Conservation (phyloP, 1,139 yeast genomes). For the Kodamaea fungicola region DNA sequence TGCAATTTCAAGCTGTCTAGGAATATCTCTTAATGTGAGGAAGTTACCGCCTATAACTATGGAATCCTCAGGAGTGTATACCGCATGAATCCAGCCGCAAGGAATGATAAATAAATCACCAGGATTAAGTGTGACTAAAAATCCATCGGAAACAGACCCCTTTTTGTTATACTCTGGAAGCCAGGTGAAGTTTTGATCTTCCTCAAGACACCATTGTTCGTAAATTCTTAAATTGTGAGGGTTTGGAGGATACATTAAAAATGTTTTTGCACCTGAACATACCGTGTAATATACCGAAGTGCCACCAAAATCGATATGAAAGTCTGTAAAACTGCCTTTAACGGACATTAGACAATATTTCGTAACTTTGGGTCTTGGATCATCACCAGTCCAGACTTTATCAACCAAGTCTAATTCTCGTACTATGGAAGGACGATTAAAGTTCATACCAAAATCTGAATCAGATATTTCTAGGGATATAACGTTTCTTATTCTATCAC, state of each 20-base stretch:
- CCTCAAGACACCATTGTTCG: slow-evolving; percentile 68
- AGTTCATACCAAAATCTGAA: slow-evolving; percentile 46
- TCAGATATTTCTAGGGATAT: slow-evolving; percentile 76
- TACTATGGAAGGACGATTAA: slow-evolving; percentile 66
- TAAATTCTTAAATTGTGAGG: slow-evolving; percentile 56
- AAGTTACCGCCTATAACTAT: slow-evolving; percentile 87
- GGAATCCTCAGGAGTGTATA: slow-evolving; percentile 77
- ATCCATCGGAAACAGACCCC: slow-evolving; percentile 42
- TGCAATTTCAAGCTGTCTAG: slow-evolving; percentile 58
- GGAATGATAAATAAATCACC: slow-evolving; percentile 85
- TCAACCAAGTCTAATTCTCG: slow-evolving; percentile 68
- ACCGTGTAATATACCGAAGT: slow-evolving; percentile 88
- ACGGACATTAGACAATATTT: slow-evolving; percentile 87
- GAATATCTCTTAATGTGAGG: slow-evolving; percentile 60
- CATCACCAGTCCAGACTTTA: slow-evolving; percentile 50
- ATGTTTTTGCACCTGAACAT: slow-evolving; percentile 66
- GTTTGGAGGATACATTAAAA: slow-evolving; percentile 79
- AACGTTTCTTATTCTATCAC: slow-evolving; percentile 76
- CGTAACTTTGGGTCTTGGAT: slow-evolving; percentile 65
- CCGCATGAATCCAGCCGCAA: slow-evolving; percentile 93
- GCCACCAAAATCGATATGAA: slow-evolving; percentile 90
- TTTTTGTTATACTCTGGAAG: slow-evolving; percentile 51
- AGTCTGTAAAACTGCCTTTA: slow-evolving; percentile 76
- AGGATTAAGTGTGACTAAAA: slow-evolving; percentile 56
- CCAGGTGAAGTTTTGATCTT: slow-evolving; percentile 64